These are phyloP conservation scores for Alopecurus myosuroides DNA, from an alignment of 176 grass and related monocot species.

Conservation along the genomic window DNA sequence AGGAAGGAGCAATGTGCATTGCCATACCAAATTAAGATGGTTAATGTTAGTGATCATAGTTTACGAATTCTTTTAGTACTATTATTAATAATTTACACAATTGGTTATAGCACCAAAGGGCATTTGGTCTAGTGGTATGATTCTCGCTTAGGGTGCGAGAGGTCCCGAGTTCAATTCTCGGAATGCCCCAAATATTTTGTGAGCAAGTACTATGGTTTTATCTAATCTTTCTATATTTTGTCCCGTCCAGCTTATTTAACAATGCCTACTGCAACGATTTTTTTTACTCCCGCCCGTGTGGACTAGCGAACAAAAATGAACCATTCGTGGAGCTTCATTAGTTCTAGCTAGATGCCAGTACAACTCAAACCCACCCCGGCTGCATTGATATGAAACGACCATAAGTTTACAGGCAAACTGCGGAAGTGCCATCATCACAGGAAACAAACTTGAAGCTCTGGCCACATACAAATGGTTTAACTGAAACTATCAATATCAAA, in stretches of 20 bases:
- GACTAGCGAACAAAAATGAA: neutral
- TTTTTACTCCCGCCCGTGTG: neutral
- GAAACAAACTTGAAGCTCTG: neutral
- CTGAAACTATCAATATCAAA: neutral
- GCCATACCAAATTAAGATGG: neutral
- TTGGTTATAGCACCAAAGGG: slow-evolving; percentile 35
- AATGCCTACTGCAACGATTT: neutral
- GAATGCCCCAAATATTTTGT: slow-evolving; percentile 44
- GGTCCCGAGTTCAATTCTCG: slow-evolving; percentile 98
- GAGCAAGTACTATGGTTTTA: no score
- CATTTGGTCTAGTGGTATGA: slow-evolving; percentile 99
- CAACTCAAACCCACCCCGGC: neutral
- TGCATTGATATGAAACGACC: neutral
- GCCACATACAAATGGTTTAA: neutral
- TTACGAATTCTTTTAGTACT: no score
- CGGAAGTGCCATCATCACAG: neutral
- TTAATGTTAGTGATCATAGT: no score
- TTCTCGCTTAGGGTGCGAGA: slow-evolving; percentile 95
- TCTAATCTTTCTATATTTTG: neutral
- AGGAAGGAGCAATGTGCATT: neutral
- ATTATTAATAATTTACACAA: no score
- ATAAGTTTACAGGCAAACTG: neutral
- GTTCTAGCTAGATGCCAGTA: neutral
- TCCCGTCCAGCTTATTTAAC: neutral
- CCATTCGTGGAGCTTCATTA: no score